Base-by-base conservation (phyloP, 1,284 basidiomycete genomes). In the Boletus sp. region DNA sequence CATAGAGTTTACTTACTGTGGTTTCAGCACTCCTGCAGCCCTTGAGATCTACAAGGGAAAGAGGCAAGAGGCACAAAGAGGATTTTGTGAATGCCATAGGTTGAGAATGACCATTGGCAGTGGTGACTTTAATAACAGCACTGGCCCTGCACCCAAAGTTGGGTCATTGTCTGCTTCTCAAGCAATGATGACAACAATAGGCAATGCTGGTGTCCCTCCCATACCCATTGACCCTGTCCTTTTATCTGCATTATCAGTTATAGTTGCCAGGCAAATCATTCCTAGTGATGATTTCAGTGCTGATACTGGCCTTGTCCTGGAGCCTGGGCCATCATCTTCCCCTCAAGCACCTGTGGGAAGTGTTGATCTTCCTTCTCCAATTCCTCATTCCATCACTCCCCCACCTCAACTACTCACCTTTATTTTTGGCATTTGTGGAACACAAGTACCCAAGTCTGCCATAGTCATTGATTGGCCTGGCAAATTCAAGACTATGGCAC, bases 381-480 rank as follows among this genome's bases (percentile, higher is more conserved):
- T n/a, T n/a, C n/a, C n/a, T n/a, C n/a, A n/a, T 23, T 13, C 48
- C 6, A 4, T 4, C 30, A 31, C 30, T n/a, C 48, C 6, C n/a
- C 14, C 28, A 2, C 14, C 23, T 14, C 7, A 14, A 31, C 7
- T 0, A 4, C 35, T 56, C 6, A 21, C 48, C 38, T 35, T 56
- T 9, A 19, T 56, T 27, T n/a, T 46, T 30, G 54, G 35, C 11
- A 33, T 56, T 11, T 9, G 21, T 21, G 27, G 35, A 11, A 16
- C 48, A 5, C 54, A 55, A 38, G 54, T 55, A 10, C 33, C 44
- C 17, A 19, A 47, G 25, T 55, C 46, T 48, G 54, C 44, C 31
- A 37, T 19, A 30, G 46, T 38, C 46, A 30, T 56, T 37, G 54
- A 56, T 38, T 56, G 47, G 35, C 37, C 55, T 8, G 33, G n/a